Percentiles rank a stretch among this genome's conserved stretches.
Evolutionary conservation across 345 rosid species (phyloP).

Genomic region (Noccaea bulbosa): DNA sequence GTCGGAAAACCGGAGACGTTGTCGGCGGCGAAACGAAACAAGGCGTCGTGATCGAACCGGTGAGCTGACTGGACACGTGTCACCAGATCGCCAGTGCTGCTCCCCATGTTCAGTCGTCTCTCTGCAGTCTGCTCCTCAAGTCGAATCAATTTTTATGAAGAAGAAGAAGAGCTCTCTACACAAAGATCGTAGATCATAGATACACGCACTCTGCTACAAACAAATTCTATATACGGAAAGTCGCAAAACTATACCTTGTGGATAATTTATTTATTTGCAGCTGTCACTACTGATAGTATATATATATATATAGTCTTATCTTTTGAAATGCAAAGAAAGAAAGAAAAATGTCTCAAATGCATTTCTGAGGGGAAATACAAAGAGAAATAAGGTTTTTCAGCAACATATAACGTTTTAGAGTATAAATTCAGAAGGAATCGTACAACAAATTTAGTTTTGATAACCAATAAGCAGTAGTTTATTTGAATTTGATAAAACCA

Average conservation of each 20-base stretch:
- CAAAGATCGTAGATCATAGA: not conserved
- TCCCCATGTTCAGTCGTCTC: slow-evolving; percentile 50
- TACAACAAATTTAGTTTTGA: too few relatives aligned
- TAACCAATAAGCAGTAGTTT: too few relatives aligned
- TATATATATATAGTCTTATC: too few relatives aligned
- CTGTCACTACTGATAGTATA: not conserved
- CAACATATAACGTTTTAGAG: too few relatives aligned
- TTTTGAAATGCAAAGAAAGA: too few relatives aligned
- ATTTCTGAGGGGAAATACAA: too few relatives aligned
- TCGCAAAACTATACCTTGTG: not conserved
- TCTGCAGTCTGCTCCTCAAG: slow-evolving; percentile 6
- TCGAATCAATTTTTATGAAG: slow-evolving; percentile 5
- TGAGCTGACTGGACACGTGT: slow-evolving; percentile 56
- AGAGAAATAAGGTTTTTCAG: too few relatives aligned
- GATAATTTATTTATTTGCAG: not conserved
- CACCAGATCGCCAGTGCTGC: slow-evolving; percentile 63
- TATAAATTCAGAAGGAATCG: too few relatives aligned
- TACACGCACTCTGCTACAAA: not conserved
- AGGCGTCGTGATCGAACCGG: slow-evolving; percentile 62
- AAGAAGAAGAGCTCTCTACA: not conserved
- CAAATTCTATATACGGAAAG: not conserved
- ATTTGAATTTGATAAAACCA: too few relatives aligned
- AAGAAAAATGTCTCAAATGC: too few relatives aligned
- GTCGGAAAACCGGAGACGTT: slow-evolving; percentile 73
- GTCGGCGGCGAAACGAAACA: slow-evolving; percentile 59